Percentiles rank a stretch among this genome's conserved stretches.
Evolutionary conservation across 345 rosid genomes (phyloP).

Genomic region (Fremontodendron californicum): DNA sequence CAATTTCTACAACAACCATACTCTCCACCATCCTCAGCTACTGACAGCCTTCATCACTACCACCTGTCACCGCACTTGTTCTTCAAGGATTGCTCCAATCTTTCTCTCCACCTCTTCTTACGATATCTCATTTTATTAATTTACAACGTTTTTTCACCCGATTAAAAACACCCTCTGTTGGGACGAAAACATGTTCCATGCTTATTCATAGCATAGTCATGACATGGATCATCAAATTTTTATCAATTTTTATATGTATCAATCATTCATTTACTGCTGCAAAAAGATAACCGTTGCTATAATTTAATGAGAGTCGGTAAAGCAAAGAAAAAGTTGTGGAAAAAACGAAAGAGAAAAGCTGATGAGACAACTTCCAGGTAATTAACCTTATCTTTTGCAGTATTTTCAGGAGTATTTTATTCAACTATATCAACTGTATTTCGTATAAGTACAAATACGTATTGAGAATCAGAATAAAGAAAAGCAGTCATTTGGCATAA

Average conservation of each 20-base stretch:
- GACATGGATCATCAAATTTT: too few species aligned
- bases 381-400: neutral
- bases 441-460: neutral
- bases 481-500: neutral
- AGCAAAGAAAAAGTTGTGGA: neutral
- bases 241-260: neutral
- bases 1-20: too few species aligned
- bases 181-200: too few species aligned
- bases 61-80: too few species aligned
- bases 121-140: too few species aligned
- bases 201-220: too few species aligned
- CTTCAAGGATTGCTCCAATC: too few species aligned
- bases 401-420: neutral
- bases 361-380: neutral
- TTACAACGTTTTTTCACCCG: too few species aligned
- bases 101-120: too few species aligned
- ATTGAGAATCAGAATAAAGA: neutral
- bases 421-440: neutral
- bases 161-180: too few species aligned
- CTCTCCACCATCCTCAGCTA: too few species aligned
- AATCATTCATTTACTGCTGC: neutral
- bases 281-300: neutral
- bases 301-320: neutral
- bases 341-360: neutral
- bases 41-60: too few species aligned